Percentiles rank a stretch among this genome's conserved stretches.
Conservation (phyloP, 768 basidiomycete genomes). For the Macrolepiota dolichaula region DNA sequence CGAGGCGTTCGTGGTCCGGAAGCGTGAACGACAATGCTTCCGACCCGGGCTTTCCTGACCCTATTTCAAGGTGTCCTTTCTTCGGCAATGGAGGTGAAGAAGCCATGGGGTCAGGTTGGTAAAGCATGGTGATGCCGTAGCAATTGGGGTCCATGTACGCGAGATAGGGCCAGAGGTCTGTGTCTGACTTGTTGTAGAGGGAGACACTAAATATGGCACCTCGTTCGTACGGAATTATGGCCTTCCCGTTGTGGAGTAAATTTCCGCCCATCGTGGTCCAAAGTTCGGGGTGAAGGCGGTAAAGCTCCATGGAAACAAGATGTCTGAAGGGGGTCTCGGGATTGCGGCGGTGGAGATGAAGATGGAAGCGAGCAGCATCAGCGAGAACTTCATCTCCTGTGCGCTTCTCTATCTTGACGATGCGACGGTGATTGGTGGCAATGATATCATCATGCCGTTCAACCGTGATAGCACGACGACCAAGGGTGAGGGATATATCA, state of each 20-base stretch:
- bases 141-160: slow-evolving; percentile 58
- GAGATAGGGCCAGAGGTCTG: slow-evolving; percentile 61
- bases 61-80: slow-evolving; percentile 35
- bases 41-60: slow-evolving; percentile 39
- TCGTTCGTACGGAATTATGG: slow-evolving; percentile 41
- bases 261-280: slow-evolving; percentile 43
- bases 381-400: slow-evolving; percentile 39
- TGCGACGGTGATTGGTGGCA: slow-evolving; percentile 29
- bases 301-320: slow-evolving; percentile 52
- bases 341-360: slow-evolving; percentile 53
- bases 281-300: slow-evolving; percentile 40
- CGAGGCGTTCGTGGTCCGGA: slow-evolving; percentile 30
- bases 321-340: slow-evolving; percentile 41
- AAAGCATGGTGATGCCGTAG: slow-evolving; percentile 52
- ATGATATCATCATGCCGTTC: slow-evolving; percentile 43
- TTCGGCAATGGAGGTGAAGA: slow-evolving; percentile 41
- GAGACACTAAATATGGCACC: slow-evolving; percentile 44
- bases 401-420: slow-evolving; percentile 33
- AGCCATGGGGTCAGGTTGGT: slow-evolving; percentile 41
- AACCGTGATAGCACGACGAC: slow-evolving; percentile 35
- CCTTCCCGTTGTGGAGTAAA: slow-evolving; percentile 43
- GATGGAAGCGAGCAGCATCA: slow-evolving; percentile 57
- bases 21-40: slow-evolving; percentile 46
- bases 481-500: slow-evolving; percentile 48
- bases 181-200: slow-evolving; percentile 46